A percentile compares a stretch with the other conserved stretches of the same genome.
phyloP scores from a whole-genome alignment of 352 stramenopile species.

The Thraustochytrium striatum region DNA sequence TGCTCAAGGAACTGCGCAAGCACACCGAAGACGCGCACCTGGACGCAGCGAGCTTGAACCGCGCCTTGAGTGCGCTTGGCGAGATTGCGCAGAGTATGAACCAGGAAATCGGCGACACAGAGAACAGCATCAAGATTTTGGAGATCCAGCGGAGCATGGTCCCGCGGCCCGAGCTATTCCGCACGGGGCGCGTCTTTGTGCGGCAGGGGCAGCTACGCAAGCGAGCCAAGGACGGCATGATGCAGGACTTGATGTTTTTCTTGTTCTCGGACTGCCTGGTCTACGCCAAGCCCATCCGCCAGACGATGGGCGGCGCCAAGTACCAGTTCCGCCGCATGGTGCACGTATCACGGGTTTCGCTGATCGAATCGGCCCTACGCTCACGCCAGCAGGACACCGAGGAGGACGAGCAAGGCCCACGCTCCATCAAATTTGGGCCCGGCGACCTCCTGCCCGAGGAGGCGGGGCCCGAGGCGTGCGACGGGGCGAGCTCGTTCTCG shows the following conservation, averaged over 20 bases:
- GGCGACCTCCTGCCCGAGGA: no score
- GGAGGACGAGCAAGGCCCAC: no score
- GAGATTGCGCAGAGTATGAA: slow-evolving; percentile 25
- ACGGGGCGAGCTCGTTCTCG: no score
- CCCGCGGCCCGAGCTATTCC: slow-evolving; percentile 22
- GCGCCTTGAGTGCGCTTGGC: slow-evolving; percentile 46
- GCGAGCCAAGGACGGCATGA: neutral
- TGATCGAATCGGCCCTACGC: no score
- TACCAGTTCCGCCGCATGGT: slow-evolving; percentile 42
- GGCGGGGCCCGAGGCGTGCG: no score
- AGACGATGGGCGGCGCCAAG: neutral
- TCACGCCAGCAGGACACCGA: no score
- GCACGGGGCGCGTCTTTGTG: slow-evolving; percentile 3
- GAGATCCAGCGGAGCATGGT: slow-evolving; percentile 61
- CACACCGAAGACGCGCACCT: slow-evolving; percentile 63
- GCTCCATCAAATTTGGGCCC: no score
- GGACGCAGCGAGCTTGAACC: slow-evolving; percentile 64
- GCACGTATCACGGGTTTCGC: neutral
- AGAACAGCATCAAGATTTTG: slow-evolving; percentile 69
- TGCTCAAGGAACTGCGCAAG: slow-evolving; percentile 68
- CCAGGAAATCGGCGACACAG: slow-evolving; percentile 52
- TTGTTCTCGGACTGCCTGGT: slow-evolving; percentile 35
- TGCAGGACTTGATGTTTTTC: slow-evolving; percentile 23
- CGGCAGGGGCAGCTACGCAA: neutral
- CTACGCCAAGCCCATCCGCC: slow-evolving; percentile 27